phyloP scores from a whole-genome alignment of 106 monocot genomes.

The Platanthera zijinensis region DNA sequence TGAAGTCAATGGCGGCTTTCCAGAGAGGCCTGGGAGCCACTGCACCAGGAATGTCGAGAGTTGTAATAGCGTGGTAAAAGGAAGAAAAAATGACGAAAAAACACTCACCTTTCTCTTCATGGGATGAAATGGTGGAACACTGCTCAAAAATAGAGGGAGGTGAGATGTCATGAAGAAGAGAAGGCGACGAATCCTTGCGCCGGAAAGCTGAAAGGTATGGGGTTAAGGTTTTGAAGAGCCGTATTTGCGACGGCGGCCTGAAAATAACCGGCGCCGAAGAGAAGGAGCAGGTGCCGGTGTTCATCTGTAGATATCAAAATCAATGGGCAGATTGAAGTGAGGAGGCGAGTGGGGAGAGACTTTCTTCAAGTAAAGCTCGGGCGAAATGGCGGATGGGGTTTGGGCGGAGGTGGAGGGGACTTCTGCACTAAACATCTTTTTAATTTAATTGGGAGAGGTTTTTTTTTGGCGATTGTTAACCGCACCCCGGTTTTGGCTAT shows the following conservation, averaged over 20 bases:
- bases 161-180: slow-evolving; percentile 16
- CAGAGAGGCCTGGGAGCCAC: slow-evolving; percentile 47
- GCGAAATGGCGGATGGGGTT: neutral
- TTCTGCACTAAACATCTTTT: neutral
- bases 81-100: neutral
- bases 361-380: neutral
- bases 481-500: no score
- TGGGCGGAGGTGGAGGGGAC: neutral
- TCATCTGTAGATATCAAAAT: neutral
- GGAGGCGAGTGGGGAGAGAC: neutral
- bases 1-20: slow-evolving; percentile 95
- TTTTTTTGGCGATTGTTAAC: no score
- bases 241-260: slow-evolving; percentile 6
- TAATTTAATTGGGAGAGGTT: no score
- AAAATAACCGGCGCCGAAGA: slow-evolving; percentile 12
- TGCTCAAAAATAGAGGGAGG: slow-evolving; percentile 18
- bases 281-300: neutral
- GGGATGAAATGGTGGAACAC: neutral
- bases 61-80: neutral
- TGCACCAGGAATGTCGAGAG: neutral
- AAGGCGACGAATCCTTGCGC: neutral
- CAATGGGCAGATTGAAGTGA: neutral
- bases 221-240: slow-evolving; percentile 24
- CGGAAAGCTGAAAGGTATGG: slow-evolving; percentile 10
- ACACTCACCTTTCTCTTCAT: slow-evolving; percentile 37